Evolutionary conservation across 1,284 basidiomycete species (phyloP), one percentile per base, ranked within the genome.

Genomic region (Cryptococcus sp.): DNA sequence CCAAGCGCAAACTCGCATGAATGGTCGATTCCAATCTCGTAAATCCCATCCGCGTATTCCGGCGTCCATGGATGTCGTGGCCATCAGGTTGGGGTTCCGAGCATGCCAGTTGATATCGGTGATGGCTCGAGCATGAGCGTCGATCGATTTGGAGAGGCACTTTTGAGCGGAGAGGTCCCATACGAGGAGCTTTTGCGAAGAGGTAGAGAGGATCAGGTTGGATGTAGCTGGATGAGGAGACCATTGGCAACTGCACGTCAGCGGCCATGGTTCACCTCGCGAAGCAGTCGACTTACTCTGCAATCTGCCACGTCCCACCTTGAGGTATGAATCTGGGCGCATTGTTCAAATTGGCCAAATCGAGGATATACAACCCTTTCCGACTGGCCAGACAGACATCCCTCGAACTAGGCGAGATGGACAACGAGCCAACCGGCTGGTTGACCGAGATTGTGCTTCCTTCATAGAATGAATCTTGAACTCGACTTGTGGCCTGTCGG

Each of bases 61-160:
- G 0, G 75, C 72, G 54, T 78, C 77, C 59, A 78, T 74, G 4
- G 68, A 67, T 10, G 72, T 74, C 0, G 76, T 77, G 1, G 76
- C 76, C 53, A 73, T 69, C 40, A 74, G 76, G 53, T 92, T 83
- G 2, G 85, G 84, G 60, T 91, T 84, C 14, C 80, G 79, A 0
- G 86, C 86, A 59, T 91, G 87, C 91, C 93, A 97, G 62, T 97
- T 95, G 64, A 95, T 89, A 63, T 97, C 92, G 2, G 92, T 94
- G 56, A 95, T 90, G 4, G 91, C 89, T 43, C 92, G 83, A 53
- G 88, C 87, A 63, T 95, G 92, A 0, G 87, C 85, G 53, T 85
- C 84, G 5, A 95, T 66, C 83, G 82, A 67, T 84, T 79, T 47
- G 87, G 90, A n/a, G 78, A 85, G 25, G 79, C 85, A 66, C 80